A percentile compares a stretch with the other conserved stretches of the same genome.
Evolutionary conservation across 1,284 basidiomycete genomes (phyloP).

Genomic region (Ceratobasidium sp.): DNA sequence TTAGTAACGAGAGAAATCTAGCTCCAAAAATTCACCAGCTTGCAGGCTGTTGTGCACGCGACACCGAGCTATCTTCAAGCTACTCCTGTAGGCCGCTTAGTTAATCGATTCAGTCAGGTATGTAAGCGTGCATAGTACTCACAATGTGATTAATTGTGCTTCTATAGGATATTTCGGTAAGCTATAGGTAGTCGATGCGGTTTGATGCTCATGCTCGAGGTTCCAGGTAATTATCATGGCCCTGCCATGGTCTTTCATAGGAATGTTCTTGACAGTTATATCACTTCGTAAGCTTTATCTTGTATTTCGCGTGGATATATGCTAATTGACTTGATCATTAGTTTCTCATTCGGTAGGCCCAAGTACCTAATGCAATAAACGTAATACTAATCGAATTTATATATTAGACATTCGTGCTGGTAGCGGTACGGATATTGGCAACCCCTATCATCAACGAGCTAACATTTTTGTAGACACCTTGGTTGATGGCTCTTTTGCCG

Average conservation of each 20-base stretch:
- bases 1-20: background rate
- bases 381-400: background rate
- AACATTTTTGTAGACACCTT: background rate
- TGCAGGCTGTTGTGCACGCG: background rate
- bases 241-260: background rate
- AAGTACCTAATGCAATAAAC: background rate
- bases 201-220: background rate
- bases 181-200: background rate
- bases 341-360: background rate
- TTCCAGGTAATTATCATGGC: background rate
- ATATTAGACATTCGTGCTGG: background rate
- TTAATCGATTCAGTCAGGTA: constrained; percentile 27
- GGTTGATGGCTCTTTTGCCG: background rate
- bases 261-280: background rate
- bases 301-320: background rate
- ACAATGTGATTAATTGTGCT: too few species aligned
- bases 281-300: background rate
- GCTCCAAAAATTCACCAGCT: background rate
- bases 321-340: background rate
- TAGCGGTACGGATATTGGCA: background rate
- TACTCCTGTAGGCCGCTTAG: background rate
- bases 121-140: too few species aligned
- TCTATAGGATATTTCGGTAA: constrained; percentile 7
- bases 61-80: constrained; percentile 3
- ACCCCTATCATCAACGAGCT: background rate